These are phyloP conservation scores for Globisporangium iwayamae DNA, from an alignment of 352 stramenopile genomes.

Conservation along the genomic window DNA sequence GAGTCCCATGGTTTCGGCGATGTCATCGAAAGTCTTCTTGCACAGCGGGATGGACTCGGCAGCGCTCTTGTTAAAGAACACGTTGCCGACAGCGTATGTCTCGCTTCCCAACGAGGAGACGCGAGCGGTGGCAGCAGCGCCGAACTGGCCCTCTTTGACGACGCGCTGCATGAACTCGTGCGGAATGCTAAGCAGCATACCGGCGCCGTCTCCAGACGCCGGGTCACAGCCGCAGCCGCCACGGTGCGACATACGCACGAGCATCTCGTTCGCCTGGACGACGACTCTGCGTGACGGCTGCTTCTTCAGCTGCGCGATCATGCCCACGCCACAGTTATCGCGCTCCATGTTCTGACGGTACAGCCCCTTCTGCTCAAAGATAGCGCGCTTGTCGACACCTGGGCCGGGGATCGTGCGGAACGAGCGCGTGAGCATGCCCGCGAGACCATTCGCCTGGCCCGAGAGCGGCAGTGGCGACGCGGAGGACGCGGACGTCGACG, in stretches of 20 bases:
- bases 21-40: constrained; percentile 83
- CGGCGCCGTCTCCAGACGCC: constrained; percentile 88
- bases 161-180: constrained; percentile 92
- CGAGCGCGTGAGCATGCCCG: constrained; percentile 16
- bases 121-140: constrained; percentile 26
- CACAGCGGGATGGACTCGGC: constrained; percentile 77
- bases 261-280: constrained; percentile 96
- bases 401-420: constrained; percentile 45
- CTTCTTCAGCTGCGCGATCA: constrained; percentile 96
- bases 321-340: constrained; percentile 92
- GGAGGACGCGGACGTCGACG: constrained; percentile 7
- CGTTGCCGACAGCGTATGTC: constrained; percentile 93
- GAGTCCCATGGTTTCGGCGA: constrained; percentile 86
- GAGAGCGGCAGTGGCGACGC: constrained; percentile 18
- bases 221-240: constrained; percentile 95
- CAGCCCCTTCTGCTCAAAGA: constrained; percentile 54
- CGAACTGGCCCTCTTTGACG: constrained; percentile 76
- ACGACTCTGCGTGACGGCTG: constrained; percentile 88
- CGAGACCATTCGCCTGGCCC: constrained; percentile 5
- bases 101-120: constrained; percentile 40
- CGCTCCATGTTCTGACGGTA: constrained; percentile 56
- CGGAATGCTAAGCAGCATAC: constrained; percentile 96
- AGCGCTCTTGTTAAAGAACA: constrained; percentile 79
- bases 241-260: constrained; percentile 95
- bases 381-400: constrained; percentile 46